These are phyloP conservation scores for Coprinellus micaceus DNA, from an alignment of 768 basidiomycete genomes.

Conservation along the genomic window DNA sequence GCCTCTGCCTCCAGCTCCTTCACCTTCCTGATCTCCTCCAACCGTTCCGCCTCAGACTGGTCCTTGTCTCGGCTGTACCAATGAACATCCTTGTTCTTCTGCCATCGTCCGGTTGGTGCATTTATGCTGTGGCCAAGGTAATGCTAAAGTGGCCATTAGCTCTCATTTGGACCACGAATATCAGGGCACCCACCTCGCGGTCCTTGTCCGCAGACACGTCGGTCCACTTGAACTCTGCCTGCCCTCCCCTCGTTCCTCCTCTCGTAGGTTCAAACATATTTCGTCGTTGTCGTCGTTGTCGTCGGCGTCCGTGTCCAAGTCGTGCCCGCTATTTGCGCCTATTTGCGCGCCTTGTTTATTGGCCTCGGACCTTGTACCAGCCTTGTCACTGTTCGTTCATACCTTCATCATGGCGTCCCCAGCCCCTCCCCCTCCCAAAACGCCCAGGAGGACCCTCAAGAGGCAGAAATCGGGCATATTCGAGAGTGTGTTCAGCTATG, in stretches of 20 bases:
- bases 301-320: not conserved
- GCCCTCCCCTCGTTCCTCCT: constrained; percentile 88
- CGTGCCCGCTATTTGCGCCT: constrained; percentile 4
- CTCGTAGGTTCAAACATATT: constrained; percentile 81
- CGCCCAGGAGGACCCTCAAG: not conserved
- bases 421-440: constrained; percentile 20
- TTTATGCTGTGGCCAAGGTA: constrained; percentile 95
- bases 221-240: constrained; percentile 88
- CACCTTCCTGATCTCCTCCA: constrained; percentile 73
- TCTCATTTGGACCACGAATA: constrained; percentile 9
- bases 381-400: constrained; percentile 7
- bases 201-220: constrained; percentile 92
- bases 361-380: constrained; percentile 10
- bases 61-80: constrained; percentile 83
- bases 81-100: constrained; percentile 95
- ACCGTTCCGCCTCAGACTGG: constrained; percentile 41
- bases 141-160: constrained; percentile 49
- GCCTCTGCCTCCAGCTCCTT: constrained; percentile 92
- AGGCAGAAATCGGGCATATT: constrained; percentile 18
- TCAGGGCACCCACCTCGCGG: constrained; percentile 58
- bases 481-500: constrained; percentile 58
- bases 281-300: not conserved
- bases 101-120: constrained; percentile 94
- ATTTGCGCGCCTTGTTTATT: constrained; percentile 5
- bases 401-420: constrained; percentile 5